These are phyloP conservation scores for Annona squamosa DNA, from an alignment of 164 flowering plant genomes.

Conservation along the genomic window DNA sequence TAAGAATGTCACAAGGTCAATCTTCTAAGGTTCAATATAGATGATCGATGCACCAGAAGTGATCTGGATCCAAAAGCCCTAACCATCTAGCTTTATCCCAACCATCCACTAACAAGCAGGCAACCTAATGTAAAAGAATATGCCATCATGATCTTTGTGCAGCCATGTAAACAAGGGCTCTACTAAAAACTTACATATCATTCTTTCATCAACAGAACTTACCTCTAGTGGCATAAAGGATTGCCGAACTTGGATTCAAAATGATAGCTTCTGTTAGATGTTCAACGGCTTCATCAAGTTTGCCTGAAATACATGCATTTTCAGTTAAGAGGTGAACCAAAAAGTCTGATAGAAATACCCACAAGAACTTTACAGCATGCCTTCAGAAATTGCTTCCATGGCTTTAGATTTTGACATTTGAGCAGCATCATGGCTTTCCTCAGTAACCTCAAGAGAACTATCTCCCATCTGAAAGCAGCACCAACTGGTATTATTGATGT, in stretches of 20 bases:
- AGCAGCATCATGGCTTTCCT: conserved; percentile 72
- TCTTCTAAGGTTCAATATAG: neutral
- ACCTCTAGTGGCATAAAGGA: conserved; percentile 90
- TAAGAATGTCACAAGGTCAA: neutral
- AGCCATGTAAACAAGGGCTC: neutral
- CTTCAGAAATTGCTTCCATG: conserved; percentile 84
- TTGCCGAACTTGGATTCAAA: conserved; percentile 80
- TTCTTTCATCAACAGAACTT: neutral
- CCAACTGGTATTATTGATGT: neutral
- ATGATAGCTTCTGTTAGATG: conserved; percentile 68
- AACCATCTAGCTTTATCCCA: neutral
- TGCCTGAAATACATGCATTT: conserved; percentile 33
- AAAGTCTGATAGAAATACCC: neutral
- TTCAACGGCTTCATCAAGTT: conserved; percentile 70
- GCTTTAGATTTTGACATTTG: conserved; percentile 66
- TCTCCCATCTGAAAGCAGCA: conserved; percentile 75
- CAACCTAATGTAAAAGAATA: neutral
- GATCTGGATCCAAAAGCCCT: neutral
- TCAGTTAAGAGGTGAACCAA: conserved; percentile 1
- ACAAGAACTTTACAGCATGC: conserved; percentile 21
- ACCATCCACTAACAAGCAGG: too few species aligned
- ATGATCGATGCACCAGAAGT: neutral
- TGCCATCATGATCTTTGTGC: neutral
- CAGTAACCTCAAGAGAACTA: conserved; percentile 68
- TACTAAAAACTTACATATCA: neutral